Conservation (phyloP, 495 filamentous ascomycete species). For the Friedmanniomyces endolithicus region DNA sequence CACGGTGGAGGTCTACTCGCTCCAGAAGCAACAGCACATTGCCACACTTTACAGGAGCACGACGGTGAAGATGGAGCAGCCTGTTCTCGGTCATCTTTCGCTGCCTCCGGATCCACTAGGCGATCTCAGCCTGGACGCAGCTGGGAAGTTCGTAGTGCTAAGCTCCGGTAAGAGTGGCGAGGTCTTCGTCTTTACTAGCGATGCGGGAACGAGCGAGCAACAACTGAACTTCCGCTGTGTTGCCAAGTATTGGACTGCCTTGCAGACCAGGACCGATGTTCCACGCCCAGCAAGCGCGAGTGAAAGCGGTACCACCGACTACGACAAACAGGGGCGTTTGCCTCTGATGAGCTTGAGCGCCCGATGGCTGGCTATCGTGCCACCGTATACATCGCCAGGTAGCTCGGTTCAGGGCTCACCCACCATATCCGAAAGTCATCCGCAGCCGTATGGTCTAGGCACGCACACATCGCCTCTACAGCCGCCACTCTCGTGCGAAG, state of each 20-base stretch:
- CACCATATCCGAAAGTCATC: slow-evolving; percentile 32
- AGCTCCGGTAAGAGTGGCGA: slow-evolving; percentile 75
- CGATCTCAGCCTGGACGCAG: slow-evolving; percentile 55
- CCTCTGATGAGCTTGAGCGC: slow-evolving; percentile 65
- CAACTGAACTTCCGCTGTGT: slow-evolving; percentile 46
- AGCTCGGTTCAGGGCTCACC: slow-evolving; percentile 51
- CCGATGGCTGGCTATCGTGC: slow-evolving; percentile 77
- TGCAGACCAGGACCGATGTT: slow-evolving; percentile 44
- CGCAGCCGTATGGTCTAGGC: slow-evolving; percentile 51
- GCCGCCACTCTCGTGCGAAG: slow-evolving; percentile 59
- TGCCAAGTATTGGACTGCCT: slow-evolving; percentile 76
- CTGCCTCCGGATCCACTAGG: slow-evolving; percentile 48
- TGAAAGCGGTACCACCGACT: slow-evolving; percentile 40
- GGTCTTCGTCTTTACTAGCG: slow-evolving; percentile 55
- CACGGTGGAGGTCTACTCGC: slow-evolving; percentile 71
- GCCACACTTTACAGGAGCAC: slow-evolving; percentile 54
- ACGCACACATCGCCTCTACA: slow-evolving; percentile 60
- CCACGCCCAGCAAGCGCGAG: slow-evolving; percentile 45
- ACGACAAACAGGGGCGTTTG: slow-evolving; percentile 32
- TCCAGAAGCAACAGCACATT: slow-evolving; percentile 54
- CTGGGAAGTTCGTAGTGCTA: slow-evolving; percentile 54
- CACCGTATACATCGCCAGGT: slow-evolving; percentile 56
- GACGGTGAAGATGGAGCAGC: slow-evolving; percentile 34
- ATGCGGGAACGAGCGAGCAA: slow-evolving; percentile 23
- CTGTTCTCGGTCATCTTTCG: slow-evolving; percentile 34